Evolutionary conservation across 805 yeast genomes (phyloP).

Genomic region (Zygosaccharomyces pseudorouxii): DNA sequence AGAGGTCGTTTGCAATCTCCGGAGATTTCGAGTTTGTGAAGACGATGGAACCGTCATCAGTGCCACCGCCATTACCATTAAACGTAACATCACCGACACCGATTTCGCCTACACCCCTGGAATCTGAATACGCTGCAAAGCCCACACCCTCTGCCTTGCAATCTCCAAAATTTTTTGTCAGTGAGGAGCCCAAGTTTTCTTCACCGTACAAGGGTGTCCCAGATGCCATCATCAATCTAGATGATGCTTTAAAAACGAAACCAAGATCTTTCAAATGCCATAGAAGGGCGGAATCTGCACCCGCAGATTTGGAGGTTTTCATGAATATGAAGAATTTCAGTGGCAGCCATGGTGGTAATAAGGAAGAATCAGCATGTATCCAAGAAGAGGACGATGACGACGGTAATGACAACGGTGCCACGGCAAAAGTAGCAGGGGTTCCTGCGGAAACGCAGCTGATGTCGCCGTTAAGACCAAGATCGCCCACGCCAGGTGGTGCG

Average conservation of each 20-base stretch:
- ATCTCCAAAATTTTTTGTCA: constrained; percentile 30
- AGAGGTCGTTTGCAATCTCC: constrained; percentile 82
- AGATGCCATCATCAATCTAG: constrained; percentile 54
- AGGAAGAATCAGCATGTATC: constrained; percentile 16
- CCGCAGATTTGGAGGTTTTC: constrained; percentile 41
- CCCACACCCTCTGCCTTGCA: constrained; percentile 1
- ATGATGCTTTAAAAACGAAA: constrained; percentile 44
- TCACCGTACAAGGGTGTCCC: constrained; percentile 39
- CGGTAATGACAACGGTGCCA: neutral
- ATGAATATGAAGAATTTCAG: constrained; percentile 4
- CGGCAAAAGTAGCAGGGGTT: neutral
- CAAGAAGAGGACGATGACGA: constrained; percentile 23
- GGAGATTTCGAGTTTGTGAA: constrained; percentile 67
- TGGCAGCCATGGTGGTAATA: neutral
- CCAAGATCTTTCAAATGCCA: constrained; percentile 37
- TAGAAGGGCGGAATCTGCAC: constrained; percentile 54
- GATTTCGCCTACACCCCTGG: neutral
- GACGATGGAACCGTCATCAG: constrained; percentile 18
- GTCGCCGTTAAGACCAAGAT: constrained; percentile 25
- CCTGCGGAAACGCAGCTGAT: constrained; percentile 4
- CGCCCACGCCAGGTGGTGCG: constrained; percentile 13
- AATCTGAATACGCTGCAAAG: neutral
- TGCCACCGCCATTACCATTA: constrained; percentile 16
- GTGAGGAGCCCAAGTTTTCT: constrained; percentile 32
- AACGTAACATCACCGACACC: constrained; percentile 20